These are phyloP conservation scores for Pholiota microspora DNA, from an alignment of 768 basidiomycete genomes.

Conservation along the genomic window DNA sequence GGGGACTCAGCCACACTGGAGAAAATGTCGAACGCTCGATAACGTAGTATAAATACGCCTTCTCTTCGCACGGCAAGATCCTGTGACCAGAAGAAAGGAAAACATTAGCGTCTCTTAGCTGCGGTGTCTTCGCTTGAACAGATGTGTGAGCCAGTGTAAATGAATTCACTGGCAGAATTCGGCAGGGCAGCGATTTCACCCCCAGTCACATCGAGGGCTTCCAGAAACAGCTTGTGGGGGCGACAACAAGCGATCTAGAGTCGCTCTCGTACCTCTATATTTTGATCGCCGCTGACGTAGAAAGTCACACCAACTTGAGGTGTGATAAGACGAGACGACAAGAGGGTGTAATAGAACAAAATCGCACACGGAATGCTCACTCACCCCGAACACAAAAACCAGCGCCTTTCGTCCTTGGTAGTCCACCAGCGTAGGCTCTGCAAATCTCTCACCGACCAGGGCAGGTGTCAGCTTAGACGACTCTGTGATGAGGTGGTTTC, in stretches of 20 bases:
- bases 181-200: neutral
- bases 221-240: neutral
- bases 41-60: constrained; percentile 69
- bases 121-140: neutral
- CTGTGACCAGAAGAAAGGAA: constrained; percentile 31
- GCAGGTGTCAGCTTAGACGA: constrained; percentile 46
- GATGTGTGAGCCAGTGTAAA: neutral
- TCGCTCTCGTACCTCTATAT: neutral
- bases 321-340: neutral
- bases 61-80: constrained; percentile 67
- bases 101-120: constrained; percentile 2
- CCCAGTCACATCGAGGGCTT: neutral
- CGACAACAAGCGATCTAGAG: neutral
- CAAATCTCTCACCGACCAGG: constrained; percentile 62
- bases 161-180: neutral
- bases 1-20: constrained; percentile 30
- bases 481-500: constrained; percentile 36
- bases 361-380: constrained; percentile 7
- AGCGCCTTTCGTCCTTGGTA: constrained; percentile 49
- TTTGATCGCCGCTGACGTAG: neutral
- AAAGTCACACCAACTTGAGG: neutral
- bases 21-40: constrained; percentile 65
- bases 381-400: constrained; percentile 66
- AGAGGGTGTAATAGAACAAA: constrained; percentile 3
- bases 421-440: constrained; percentile 53